Conservation (phyloP, 2,329 filamentous ascomycete species). For the Aureobasidium namibiae region DNA sequence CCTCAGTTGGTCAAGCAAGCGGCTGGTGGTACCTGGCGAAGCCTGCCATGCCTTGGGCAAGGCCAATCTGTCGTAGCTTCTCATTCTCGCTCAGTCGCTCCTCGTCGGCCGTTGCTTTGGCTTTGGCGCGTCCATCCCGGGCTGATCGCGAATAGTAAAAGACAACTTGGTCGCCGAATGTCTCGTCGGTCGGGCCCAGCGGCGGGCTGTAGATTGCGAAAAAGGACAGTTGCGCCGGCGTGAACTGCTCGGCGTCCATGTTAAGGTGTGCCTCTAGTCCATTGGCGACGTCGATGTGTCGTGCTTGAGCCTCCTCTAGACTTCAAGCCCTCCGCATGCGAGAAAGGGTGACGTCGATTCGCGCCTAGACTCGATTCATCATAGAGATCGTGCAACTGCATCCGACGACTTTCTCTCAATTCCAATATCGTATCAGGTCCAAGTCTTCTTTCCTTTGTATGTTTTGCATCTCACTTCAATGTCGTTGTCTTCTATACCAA, state of each 20-base stretch:
- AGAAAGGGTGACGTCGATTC: neutral
- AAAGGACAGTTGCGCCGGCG: slow-evolving; percentile 78
- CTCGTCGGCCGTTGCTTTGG: slow-evolving; percentile 20
- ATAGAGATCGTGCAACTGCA: neutral
- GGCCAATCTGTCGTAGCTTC: slow-evolving; percentile 81
- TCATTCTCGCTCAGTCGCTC: slow-evolving; percentile 57
- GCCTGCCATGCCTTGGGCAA: slow-evolving; percentile 92
- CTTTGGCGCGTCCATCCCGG: slow-evolving; percentile 20
- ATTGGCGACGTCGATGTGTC: neutral
- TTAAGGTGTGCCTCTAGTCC: neutral
- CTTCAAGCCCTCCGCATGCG: neutral
- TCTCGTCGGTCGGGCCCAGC: slow-evolving; percentile 64
- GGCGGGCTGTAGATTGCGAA: slow-evolving; percentile 92
- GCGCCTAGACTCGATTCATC: neutral
- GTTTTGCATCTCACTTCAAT: slow-evolving; percentile 1
- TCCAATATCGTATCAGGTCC: neutral
- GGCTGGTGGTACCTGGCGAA: slow-evolving; percentile 57
- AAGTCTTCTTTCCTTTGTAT: neutral
- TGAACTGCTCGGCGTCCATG: slow-evolving; percentile 11
- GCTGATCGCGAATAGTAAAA: slow-evolving; percentile 66
- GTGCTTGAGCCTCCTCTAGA: slow-evolving; percentile 6
- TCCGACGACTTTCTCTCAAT: neutral
- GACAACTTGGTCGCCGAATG: slow-evolving; percentile 73
- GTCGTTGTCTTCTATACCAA: slow-evolving; percentile 9
- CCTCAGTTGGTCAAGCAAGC: neutral